phyloP scores from a whole-genome alignment of 2,329 filamentous ascomycete genomes.

The Botrytis tulipae region DNA sequence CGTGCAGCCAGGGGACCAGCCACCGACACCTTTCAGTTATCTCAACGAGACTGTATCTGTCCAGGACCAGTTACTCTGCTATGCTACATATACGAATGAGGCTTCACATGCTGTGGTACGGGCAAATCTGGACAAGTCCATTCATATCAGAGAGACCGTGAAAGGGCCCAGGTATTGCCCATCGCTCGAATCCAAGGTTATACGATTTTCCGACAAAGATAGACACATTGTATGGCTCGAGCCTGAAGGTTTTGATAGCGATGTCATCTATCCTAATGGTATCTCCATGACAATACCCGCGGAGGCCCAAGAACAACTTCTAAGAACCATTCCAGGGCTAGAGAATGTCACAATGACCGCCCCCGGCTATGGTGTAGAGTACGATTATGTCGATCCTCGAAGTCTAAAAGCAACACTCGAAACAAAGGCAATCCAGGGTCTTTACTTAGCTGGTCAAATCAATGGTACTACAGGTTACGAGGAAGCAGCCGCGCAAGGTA shows the following conservation, averaged over 20 bases:
- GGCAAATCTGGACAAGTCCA: conserved; percentile 88
- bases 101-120: conserved; percentile 80
- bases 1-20: conserved; percentile 76
- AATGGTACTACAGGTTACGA: conserved; percentile 98
- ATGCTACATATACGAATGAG: conserved; percentile 83
- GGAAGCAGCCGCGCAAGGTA: conserved; percentile 90
- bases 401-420: conserved; percentile 85
- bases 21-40: conserved; percentile 88
- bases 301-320: conserved; percentile 77
- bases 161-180: conserved; percentile 95
- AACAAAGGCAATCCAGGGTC: conserved; percentile 83
- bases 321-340: conserved; percentile 84
- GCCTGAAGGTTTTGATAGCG: conserved; percentile 87
- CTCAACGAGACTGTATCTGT: conserved; percentile 77
- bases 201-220: conserved; percentile 78
- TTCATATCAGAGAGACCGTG: conserved; percentile 94
- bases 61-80: conserved; percentile 78
- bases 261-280: conserved; percentile 93
- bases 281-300: conserved; percentile 95
- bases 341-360: conserved; percentile 91
- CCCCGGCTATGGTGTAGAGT: conserved; percentile 94
- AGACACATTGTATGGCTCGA: conserved; percentile 94
- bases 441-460: conserved; percentile 94
- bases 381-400: conserved; percentile 96
- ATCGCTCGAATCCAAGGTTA: conserved; percentile 89